Percentiles rank a stretch among this genome's conserved stretches.
These are phyloP conservation scores for Colletotrichum sp. DNA, from an alignment of 2,329 filamentous ascomycete genomes.

Conservation along the genomic window DNA sequence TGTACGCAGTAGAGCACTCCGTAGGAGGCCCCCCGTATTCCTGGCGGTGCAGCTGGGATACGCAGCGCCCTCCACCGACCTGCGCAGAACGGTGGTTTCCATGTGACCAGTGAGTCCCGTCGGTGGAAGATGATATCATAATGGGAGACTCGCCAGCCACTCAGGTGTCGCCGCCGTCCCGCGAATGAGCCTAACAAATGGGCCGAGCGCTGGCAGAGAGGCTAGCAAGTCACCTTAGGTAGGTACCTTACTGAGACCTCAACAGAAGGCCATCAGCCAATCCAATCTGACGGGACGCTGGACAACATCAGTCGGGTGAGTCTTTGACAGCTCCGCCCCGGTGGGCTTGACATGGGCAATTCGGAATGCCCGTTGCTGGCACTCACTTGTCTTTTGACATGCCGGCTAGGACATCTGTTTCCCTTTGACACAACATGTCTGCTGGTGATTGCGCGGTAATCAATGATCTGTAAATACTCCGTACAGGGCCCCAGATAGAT, in stretches of 20 bases:
- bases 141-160: background rate
- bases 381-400: background rate
- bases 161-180: background rate
- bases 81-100: background rate
- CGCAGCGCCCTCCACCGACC: background rate
- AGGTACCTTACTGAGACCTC: background rate
- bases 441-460: background rate
- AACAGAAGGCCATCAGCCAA: background rate
- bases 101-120: background rate
- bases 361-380: background rate
- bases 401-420: background rate
- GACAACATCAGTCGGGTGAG: background rate
- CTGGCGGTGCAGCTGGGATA: background rate
- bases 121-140: slow-evolving; percentile 7
- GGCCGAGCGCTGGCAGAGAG: background rate
- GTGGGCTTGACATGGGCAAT: background rate
- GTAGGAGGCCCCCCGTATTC: background rate
- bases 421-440: background rate
- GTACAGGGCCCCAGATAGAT: background rate
- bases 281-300: background rate
- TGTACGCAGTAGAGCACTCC: too few relatives aligned
- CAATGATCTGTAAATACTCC: background rate
- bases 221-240: background rate
- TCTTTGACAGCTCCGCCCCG: background rate
- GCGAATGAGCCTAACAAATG: background rate